Percentiles rank a stretch among this genome's conserved stretches.
phyloP scores from a whole-genome alignment of 2,329 filamentous ascomycete species.

The Fusarium neocosmosporiellum region DNA sequence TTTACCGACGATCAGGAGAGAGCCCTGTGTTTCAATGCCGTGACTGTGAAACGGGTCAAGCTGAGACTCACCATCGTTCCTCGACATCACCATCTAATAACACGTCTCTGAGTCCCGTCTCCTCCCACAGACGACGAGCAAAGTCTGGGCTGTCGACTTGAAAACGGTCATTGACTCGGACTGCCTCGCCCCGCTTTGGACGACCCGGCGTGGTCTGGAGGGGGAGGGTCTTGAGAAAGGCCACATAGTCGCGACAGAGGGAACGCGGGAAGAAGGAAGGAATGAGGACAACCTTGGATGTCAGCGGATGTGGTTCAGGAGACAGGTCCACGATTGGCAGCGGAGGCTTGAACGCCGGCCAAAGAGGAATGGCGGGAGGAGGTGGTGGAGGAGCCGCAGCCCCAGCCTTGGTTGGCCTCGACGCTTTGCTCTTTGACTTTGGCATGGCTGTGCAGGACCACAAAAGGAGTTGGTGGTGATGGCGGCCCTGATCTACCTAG shows the following conservation, averaged over 20 bases:
- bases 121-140: constrained; percentile 79
- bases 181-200: constrained; percentile 83
- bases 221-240: constrained; percentile 76
- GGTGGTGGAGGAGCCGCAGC: constrained; percentile 46
- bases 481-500: neutral
- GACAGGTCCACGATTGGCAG: constrained; percentile 73
- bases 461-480: neutral
- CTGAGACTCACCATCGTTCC: constrained; percentile 57
- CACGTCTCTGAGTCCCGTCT: constrained; percentile 78
- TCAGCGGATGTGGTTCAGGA: constrained; percentile 63
- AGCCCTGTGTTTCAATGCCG: neutral
- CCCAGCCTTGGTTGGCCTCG: constrained; percentile 40
- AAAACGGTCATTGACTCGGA: constrained; percentile 89
- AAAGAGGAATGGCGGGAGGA: constrained; percentile 55
- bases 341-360: constrained; percentile 78
- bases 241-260: constrained; percentile 80
- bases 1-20: neutral
- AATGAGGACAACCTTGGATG: constrained; percentile 76
- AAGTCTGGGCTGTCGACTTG: constrained; percentile 82
- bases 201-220: constrained; percentile 81
- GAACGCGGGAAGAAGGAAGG: constrained; percentile 79
- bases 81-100: constrained; percentile 54
- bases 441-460: constrained; percentile 42
- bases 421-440: constrained; percentile 49
- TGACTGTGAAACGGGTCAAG: neutral